A percentile compares a stretch with the other conserved stretches of the same genome.
Conservation (phyloP, 2,329 filamentous ascomycete genomes). For the Neofusicoccum ribis region DNA sequence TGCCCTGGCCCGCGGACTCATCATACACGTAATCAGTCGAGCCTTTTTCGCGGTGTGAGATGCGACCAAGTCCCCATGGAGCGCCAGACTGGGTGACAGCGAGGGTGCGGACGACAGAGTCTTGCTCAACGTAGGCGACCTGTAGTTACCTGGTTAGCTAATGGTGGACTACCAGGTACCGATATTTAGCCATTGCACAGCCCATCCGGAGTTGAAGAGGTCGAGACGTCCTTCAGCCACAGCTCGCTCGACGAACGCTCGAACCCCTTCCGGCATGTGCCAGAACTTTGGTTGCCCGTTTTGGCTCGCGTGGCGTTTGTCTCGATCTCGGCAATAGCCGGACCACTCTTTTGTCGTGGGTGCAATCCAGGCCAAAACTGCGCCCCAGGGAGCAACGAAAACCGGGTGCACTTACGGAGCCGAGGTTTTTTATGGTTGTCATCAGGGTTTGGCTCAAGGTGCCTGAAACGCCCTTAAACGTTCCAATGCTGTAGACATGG, state of each 20-base stretch:
- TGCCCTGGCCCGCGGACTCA: constrained; percentile 72
- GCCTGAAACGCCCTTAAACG: constrained; percentile 42
- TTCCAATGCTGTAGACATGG: constrained; percentile 40
- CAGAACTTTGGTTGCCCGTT: no score
- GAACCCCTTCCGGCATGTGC: background rate
- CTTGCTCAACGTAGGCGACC: constrained; percentile 96
- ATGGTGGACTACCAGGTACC: background rate
- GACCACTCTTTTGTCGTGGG: no score
- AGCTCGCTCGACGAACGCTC: no score
- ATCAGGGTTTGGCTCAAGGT: constrained; percentile 35
- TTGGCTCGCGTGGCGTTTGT: no score
- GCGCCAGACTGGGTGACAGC: constrained; percentile 76
- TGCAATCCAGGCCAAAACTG: no score
- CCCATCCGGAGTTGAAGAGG: no score
- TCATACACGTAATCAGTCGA: constrained; percentile 99
- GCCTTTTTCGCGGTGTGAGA: constrained; percentile 87
- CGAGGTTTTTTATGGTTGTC: constrained; percentile 24
- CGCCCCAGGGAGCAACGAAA: no score
- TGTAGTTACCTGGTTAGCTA: constrained; percentile 42
- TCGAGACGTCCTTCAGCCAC: no score
- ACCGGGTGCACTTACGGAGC: background rate
- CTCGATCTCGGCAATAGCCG: no score
- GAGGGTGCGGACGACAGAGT: constrained; percentile 80
- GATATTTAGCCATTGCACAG: background rate
- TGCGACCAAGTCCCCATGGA: constrained; percentile 95